Evolutionary conservation across 2,329 filamentous ascomycete species (phyloP).

Genomic region (Microsporum audouinii): DNA sequence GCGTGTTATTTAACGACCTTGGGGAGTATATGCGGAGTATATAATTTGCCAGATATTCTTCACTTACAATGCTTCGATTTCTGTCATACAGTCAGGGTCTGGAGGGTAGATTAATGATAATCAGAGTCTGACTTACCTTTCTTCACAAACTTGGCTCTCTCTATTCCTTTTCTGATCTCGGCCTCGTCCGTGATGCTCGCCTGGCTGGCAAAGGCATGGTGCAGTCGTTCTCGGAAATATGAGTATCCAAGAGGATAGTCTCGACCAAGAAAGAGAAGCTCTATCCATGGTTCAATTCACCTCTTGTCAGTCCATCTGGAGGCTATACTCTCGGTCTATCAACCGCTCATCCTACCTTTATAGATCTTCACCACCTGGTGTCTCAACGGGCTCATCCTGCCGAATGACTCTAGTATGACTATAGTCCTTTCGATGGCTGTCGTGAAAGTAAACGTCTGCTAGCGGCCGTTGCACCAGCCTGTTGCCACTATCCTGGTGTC

Average conservation of each 20-base stretch:
- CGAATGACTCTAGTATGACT: neutral
- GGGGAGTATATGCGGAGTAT: neutral
- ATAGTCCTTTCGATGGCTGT: neutral
- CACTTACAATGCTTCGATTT: slow-evolving; percentile 83
- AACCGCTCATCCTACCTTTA: slow-evolving; percentile 52
- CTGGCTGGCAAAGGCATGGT: slow-evolving; percentile 74
- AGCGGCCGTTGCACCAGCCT: neutral
- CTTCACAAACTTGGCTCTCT: slow-evolving; percentile 74
- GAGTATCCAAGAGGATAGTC: slow-evolving; percentile 76
- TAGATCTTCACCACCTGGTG: slow-evolving; percentile 74
- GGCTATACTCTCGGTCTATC: neutral
- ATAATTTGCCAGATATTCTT: neutral
- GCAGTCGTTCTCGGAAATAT: slow-evolving; percentile 71
- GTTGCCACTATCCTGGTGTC: neutral
- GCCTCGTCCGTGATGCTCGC: slow-evolving; percentile 57
- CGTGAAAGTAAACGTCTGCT: neutral
- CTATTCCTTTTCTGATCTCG: slow-evolving; percentile 64
- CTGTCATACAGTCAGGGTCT: slow-evolving; percentile 35
- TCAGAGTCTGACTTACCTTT: slow-evolving; percentile 50
- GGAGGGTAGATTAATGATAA: neutral
- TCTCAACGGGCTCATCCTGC: slow-evolving; percentile 48
- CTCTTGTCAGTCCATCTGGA: neutral
- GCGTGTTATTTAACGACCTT: neutral
- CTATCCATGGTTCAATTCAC: slow-evolving; percentile 35
- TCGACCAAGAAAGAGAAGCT: slow-evolving; percentile 70